Conservation (phyloP, 805 yeast genomes). For the Schwanniomyces vanrijiae region DNA sequence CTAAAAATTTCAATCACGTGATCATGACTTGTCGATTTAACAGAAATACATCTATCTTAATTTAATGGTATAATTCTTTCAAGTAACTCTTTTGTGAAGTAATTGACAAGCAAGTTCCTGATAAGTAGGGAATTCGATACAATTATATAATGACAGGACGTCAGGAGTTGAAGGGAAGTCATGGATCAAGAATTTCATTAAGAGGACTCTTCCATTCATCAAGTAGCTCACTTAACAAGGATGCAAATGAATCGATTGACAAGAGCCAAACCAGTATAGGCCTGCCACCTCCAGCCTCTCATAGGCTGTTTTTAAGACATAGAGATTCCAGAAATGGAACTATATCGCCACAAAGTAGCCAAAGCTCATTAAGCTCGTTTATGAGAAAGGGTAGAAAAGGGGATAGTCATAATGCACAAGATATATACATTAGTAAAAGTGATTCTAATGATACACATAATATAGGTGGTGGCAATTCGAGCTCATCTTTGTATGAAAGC, state of each 20-base stretch:
- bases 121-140: neutral
- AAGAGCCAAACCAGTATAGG: neutral
- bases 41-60: too few species aligned
- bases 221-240: neutral
- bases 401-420: constrained; percentile 1
- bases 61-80: too few species aligned
- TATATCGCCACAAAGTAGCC: constrained; percentile 25
- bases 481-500: neutral
- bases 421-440: neutral
- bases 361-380: constrained; percentile 18
- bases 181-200: neutral
- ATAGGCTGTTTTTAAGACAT: constrained; percentile 24
- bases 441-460: neutral
- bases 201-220: constrained; percentile 4
- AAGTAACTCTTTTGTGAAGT: neutral
- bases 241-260: neutral
- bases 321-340: constrained; percentile 19
- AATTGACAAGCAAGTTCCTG: neutral
- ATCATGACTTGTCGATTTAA: too few species aligned
- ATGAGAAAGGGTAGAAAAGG: constrained; percentile 2
- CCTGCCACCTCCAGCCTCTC: constrained; percentile 12
- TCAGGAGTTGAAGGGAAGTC: neutral
- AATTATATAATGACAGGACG: neutral
- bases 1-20: too few species aligned
- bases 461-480: neutral